Evolutionary conservation across 805 yeast species (phyloP).

Genomic region (Lipomyces spencermartinsiae): DNA sequence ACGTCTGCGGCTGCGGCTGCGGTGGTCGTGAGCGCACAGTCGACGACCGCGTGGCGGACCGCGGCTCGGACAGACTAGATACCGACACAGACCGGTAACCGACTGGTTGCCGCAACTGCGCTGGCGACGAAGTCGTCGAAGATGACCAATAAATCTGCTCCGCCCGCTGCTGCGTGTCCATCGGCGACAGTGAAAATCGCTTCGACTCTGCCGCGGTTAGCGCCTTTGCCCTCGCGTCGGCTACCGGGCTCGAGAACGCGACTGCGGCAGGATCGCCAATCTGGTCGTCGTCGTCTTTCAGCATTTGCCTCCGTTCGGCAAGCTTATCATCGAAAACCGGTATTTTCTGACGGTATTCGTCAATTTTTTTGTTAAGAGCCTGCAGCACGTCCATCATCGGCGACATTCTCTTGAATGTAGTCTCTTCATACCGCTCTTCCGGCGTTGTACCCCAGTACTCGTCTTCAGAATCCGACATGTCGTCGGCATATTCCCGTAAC

Average conservation of each 20-base stretch:
- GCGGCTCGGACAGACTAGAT: background rate
- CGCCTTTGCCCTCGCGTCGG: background rate
- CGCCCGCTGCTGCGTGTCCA: conserved; percentile 28
- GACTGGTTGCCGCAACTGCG: conserved; percentile 3
- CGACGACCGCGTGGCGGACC: background rate
- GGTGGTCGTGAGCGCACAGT: background rate
- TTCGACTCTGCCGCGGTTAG: background rate
- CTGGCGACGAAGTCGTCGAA: conserved; percentile 12
- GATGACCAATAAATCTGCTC: conserved; percentile 26
- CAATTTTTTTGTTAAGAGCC: conserved; percentile 21
- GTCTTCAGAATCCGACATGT: conserved; percentile 33
- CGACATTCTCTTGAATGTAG: conserved; percentile 20
- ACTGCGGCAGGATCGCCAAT: conserved; percentile 18
- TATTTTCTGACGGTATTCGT: conserved; percentile 23
- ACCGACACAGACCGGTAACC: background rate
- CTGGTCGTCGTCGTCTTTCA: conserved; percentile 27
- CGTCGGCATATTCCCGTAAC: conserved; percentile 21
- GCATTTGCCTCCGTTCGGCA: conserved; percentile 26
- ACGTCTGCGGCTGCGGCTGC: background rate
- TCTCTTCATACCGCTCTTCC: conserved; percentile 17
- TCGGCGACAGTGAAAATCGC: conserved; percentile 24
- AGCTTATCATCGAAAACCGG: conserved; percentile 31
- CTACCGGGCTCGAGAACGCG: conserved; percentile 28
- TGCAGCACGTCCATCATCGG: conserved; percentile 28
- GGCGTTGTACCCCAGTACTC: conserved; percentile 34